These are phyloP conservation scores for Lentinula aciculospora DNA, from an alignment of 768 basidiomycete species.

Conservation along the genomic window DNA sequence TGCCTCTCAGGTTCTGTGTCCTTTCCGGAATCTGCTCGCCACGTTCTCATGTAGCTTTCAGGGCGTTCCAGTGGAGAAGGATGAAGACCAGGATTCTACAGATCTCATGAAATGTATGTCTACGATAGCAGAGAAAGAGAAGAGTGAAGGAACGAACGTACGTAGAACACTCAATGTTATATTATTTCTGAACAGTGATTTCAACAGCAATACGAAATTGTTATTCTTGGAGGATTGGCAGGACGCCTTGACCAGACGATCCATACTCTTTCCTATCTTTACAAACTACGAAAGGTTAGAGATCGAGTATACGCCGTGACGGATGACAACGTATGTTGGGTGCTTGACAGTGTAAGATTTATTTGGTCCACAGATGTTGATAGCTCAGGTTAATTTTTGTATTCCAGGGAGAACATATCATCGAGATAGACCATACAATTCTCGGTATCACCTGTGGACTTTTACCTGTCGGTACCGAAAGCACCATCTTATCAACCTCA, in stretches of 20 bases:
- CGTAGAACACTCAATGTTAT: conserved; percentile 7
- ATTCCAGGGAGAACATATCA: conserved; percentile 63
- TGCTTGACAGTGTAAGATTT: conserved; percentile 63
- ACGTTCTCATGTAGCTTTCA: conserved; percentile 19
- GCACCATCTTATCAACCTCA: conserved; percentile 69
- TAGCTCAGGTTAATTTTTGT: too few species aligned
- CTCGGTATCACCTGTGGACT: conserved; percentile 91
- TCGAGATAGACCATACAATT: conserved; percentile 65
- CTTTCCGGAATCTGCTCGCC: not conserved
- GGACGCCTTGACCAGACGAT: conserved; percentile 94
- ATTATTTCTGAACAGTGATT: not conserved
- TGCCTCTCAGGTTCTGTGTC: conserved; percentile 36
- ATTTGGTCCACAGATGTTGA: not conserved
- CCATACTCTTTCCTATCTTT: conserved; percentile 79
- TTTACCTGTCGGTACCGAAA: conserved; percentile 84
- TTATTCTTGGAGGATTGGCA: conserved; percentile 83
- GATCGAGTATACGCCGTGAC: conserved; percentile 69
- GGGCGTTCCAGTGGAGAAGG: conserved; percentile 65
- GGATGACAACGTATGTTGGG: conserved; percentile 91
- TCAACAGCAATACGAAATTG: conserved; percentile 49
- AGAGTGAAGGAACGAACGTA: conserved; percentile 31
- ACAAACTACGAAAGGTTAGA: conserved; percentile 66
- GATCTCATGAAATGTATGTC: conserved; percentile 92
- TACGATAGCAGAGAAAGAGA: conserved; percentile 56
- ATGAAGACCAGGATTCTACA: conserved; percentile 77